These are phyloP conservation scores for Blastocystis sp. DNA, from an alignment of 352 stramenopile genomes.

Conservation along the genomic window DNA sequence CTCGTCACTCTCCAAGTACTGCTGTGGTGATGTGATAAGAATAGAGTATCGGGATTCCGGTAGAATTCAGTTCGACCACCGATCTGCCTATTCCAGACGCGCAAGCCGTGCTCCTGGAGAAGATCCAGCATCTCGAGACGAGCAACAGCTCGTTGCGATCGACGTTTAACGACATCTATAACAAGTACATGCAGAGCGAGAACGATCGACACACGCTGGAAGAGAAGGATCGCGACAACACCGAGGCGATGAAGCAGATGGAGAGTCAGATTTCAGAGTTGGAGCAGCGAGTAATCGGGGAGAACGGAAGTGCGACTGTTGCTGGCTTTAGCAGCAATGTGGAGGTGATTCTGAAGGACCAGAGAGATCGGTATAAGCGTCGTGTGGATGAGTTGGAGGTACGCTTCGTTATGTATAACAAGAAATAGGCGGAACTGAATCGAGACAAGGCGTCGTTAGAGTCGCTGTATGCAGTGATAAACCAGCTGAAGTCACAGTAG, in stretches of 20 bases:
- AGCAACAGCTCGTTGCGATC: slow-evolving; percentile 14
- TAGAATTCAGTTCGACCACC: background rate
- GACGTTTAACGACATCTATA: slow-evolving; percentile 46
- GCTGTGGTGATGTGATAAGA: background rate
- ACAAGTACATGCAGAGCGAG: slow-evolving; percentile 53
- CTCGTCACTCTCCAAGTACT: background rate
- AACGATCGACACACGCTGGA: slow-evolving; percentile 12
- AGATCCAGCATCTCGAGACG: slow-evolving; percentile 30
- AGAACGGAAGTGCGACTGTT: background rate
- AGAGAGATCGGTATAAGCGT: slow-evolving; percentile 31
- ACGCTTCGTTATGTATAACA: background rate
- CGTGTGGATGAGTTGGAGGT: slow-evolving; percentile 55
- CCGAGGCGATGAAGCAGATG: background rate
- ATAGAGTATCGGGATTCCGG: slow-evolving; percentile 1
- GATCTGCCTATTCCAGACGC: background rate
- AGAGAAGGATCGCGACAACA: background rate
- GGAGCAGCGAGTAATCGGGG: slow-evolving; percentile 7
- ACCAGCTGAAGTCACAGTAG: background rate
- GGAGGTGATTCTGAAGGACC: slow-evolving; percentile 41
- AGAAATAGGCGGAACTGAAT: background rate
- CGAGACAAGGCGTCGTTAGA: background rate
- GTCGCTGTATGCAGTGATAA: slow-evolving; percentile 9
- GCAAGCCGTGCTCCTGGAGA: background rate
- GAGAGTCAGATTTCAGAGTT: background rate
- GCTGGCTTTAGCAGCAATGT: background rate